These are phyloP conservation scores for Arabidopsis suecica DNA, from an alignment of 345 rosid species.

Conservation along the genomic window DNA sequence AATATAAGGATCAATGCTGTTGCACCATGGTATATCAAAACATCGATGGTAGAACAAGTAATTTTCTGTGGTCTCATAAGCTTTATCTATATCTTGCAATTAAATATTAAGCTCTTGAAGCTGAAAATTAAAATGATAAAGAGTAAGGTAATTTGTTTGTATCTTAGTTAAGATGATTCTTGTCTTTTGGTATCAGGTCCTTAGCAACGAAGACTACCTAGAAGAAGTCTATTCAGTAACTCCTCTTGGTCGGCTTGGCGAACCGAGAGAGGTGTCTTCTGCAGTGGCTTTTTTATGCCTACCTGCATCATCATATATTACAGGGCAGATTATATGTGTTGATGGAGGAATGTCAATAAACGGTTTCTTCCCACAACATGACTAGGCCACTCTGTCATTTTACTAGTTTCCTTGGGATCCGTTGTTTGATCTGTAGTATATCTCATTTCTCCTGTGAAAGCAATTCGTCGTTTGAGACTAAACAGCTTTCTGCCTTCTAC, in stretches of 20 bases:
- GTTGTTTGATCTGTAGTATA: not conserved
- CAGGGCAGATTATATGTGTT: slow-evolving; percentile 51
- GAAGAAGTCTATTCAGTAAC: slow-evolving; percentile 44
- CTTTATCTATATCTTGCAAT: not conserved
- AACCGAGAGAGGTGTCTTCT: slow-evolving; percentile 41
- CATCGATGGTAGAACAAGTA: slow-evolving; percentile 85
- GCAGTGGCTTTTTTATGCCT: slow-evolving; percentile 74
- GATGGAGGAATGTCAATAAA: slow-evolving; percentile 49
- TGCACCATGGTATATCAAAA: slow-evolving; percentile 89
- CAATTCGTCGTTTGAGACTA: slow-evolving; percentile 2
- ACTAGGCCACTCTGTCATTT: slow-evolving; percentile 31
- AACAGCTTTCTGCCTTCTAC: slow-evolving; percentile 10
- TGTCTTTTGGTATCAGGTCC: slow-evolving; percentile 36
- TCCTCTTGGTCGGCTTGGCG: slow-evolving; percentile 49
- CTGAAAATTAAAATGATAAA: slow-evolving; percentile 1
- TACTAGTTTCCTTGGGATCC: slow-evolving; percentile 11
- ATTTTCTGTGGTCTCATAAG: slow-evolving; percentile 21
- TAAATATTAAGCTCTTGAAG: not conserved
- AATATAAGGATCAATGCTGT: slow-evolving; percentile 80
- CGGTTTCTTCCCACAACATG: slow-evolving; percentile 51
- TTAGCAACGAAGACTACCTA: slow-evolving; percentile 41
- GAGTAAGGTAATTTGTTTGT: not conserved
- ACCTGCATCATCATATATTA: slow-evolving; percentile 80
- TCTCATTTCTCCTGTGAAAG: not conserved
- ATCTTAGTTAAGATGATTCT: not conserved